Evolutionary conservation across 305 asterid species (phyloP).

Genomic region (Coffea humblotiana): DNA sequence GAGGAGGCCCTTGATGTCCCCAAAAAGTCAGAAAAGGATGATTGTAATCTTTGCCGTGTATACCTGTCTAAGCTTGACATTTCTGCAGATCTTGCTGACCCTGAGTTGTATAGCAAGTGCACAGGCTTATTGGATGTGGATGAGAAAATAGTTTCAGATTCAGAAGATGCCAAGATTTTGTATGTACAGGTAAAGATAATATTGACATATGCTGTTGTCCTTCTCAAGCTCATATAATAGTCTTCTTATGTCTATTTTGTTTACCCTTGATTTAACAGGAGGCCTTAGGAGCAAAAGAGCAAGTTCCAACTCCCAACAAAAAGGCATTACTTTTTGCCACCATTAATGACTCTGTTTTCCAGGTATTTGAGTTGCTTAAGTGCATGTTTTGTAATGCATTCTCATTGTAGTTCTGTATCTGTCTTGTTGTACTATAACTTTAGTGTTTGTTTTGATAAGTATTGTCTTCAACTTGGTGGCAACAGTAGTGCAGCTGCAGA

Average conservation of each 20-base stretch:
- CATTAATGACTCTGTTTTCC: conserved; percentile 62
- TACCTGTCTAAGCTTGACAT: conserved; percentile 86
- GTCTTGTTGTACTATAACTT: background rate
- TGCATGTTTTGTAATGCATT: background rate
- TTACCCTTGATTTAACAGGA: conserved; percentile 37
- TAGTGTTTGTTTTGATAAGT: background rate
- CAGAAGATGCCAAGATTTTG: conserved; percentile 45
- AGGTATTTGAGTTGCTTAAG: conserved; percentile 50
- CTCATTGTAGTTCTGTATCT: background rate
- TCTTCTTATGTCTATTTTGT: background rate
- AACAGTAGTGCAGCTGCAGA: background rate
- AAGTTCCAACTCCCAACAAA: conserved; percentile 29
- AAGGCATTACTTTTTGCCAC: conserved; percentile 46
- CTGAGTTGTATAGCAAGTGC: conserved; percentile 65
- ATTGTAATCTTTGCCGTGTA: conserved; percentile 35
- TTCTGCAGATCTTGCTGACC: conserved; percentile 81
- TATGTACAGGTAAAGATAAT: conserved; percentile 60
- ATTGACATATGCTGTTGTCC: background rate
- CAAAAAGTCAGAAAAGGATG: conserved; percentile 44
- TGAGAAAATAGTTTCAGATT: conserved; percentile 37
- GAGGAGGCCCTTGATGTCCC: conserved; percentile 34
- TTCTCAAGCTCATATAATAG: background rate
- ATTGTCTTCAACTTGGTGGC: conserved; percentile 1
- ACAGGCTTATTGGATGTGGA: conserved; percentile 45
- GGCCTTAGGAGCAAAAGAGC: conserved; percentile 36